Conservation (phyloP, 306 rosid species). For the Ziziphus jujuba region DNA sequence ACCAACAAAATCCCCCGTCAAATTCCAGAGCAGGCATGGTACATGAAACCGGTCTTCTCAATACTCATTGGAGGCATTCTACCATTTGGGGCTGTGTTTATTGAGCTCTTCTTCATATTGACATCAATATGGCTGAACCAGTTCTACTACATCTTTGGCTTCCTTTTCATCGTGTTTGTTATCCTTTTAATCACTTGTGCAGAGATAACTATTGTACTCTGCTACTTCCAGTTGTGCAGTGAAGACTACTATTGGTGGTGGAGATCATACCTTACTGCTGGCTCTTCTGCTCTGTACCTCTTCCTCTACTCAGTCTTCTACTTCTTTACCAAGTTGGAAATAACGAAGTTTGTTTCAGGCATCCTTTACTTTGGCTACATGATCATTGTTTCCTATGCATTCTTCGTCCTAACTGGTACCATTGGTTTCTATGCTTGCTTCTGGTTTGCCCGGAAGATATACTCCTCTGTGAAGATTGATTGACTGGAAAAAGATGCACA, state of each 20-base stretch:
- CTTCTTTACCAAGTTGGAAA: slow-evolving; percentile 93
- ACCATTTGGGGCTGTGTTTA: slow-evolving; percentile 97
- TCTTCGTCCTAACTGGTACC: slow-evolving; percentile 92
- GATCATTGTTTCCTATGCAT: slow-evolving; percentile 81
- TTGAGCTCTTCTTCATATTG: slow-evolving; percentile 96
- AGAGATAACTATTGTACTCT: slow-evolving; percentile 92
- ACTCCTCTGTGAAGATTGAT: slow-evolving; percentile 97
- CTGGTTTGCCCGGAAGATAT: slow-evolving; percentile 96
- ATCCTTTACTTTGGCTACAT: slow-evolving; percentile 91
- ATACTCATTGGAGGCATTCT: slow-evolving; percentile 97
- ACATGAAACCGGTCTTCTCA: slow-evolving; percentile 92
- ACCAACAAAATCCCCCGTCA: slow-evolving; percentile 97
- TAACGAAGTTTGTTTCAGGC: slow-evolving; percentile 89
- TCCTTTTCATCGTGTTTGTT: slow-evolving; percentile 89
- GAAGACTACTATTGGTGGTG: slow-evolving; percentile 99
- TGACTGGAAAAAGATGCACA: slow-evolving; percentile 40
- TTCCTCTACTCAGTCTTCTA: slow-evolving; percentile 93
- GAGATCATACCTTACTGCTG: slow-evolving; percentile 97
- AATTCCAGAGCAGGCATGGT: slow-evolving; percentile 99
- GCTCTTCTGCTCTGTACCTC: slow-evolving; percentile 94
- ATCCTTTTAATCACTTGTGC: slow-evolving; percentile 93
- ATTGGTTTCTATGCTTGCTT: slow-evolving; percentile 97
- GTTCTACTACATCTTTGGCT: slow-evolving; percentile 97
- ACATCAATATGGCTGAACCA: slow-evolving; percentile 99
- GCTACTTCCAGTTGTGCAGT: slow-evolving; percentile 99